phyloP scores from a whole-genome alignment of 352 stramenopile species.

The Globisporangium megalacanthum region DNA sequence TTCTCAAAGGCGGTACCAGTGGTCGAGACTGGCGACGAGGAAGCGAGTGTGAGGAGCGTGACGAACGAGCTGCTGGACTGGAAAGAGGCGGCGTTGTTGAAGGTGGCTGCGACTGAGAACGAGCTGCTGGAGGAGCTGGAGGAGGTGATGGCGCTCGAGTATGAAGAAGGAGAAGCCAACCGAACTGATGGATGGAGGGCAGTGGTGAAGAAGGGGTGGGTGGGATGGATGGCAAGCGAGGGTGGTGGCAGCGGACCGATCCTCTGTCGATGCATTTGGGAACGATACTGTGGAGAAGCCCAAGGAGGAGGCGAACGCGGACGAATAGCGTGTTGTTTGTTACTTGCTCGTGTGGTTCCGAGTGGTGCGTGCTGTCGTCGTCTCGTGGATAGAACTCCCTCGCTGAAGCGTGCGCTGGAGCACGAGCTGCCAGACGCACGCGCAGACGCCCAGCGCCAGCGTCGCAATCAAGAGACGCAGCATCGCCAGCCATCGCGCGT shows the following conservation, averaged over 20 bases:
- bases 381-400: too few relatives aligned
- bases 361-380: too few relatives aligned
- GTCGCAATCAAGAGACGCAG: conserved; percentile 27
- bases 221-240: too few relatives aligned
- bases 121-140: conserved; percentile 21
- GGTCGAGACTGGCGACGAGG: neutral
- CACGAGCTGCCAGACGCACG: conserved; percentile 7
- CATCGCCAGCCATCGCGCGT: conserved; percentile 29
- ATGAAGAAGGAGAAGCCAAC: neutral
- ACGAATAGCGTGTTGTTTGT: too few relatives aligned
- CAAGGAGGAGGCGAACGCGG: too few relatives aligned
- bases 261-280: too few relatives aligned
- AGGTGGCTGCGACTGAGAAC: conserved; percentile 4
- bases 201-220: too few relatives aligned
- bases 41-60: neutral
- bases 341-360: neutral
- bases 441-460: conserved; percentile 11
- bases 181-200: too few relatives aligned
- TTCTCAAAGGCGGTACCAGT: conserved; percentile 18
- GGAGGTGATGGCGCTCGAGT: conserved; percentile 33
- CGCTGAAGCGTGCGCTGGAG: conserved; percentile 4
- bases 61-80: conserved; percentile 9
- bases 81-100: conserved; percentile 17
- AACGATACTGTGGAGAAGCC: too few relatives aligned
- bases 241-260: too few relatives aligned